Conservation (phyloP, 768 basidiomycete species). For the Tephrocybe sp. region DNA sequence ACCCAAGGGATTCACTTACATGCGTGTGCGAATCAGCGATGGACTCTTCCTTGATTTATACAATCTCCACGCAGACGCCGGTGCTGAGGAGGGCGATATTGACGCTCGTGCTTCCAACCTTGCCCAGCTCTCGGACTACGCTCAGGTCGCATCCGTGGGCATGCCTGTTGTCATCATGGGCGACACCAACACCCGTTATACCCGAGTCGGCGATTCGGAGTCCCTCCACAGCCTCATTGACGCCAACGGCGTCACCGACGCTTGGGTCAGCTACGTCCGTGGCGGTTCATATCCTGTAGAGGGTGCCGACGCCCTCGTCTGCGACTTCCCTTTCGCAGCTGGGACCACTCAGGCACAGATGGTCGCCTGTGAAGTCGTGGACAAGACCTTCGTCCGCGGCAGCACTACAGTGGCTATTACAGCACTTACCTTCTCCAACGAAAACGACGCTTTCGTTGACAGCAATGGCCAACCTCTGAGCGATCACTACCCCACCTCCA, state of each 20-base stretch:
- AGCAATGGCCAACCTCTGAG: slow-evolving; percentile 28
- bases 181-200: slow-evolving; percentile 38
- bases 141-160: slow-evolving; percentile 27
- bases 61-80: slow-evolving; percentile 40
- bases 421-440: slow-evolving; percentile 28
- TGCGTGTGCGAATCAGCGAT: slow-evolving; percentile 29
- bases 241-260: slow-evolving; percentile 24
- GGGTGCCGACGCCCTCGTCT: slow-evolving; percentile 27
- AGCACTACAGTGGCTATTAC: slow-evolving; percentile 22
- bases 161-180: slow-evolving; percentile 37
- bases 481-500: slow-evolving; percentile 36
- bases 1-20: slow-evolving; percentile 39
- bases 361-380: slow-evolving; percentile 37
- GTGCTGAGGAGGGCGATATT: slow-evolving; percentile 30
- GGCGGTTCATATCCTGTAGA: slow-evolving; percentile 26
- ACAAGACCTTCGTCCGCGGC: slow-evolving; percentile 34
- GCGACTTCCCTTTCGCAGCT: slow-evolving; percentile 30
- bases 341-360: slow-evolving; percentile 27
- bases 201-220: slow-evolving; percentile 29
- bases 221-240: slow-evolving; percentile 22
- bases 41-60: slow-evolving; percentile 36
- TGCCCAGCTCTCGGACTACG: slow-evolving; percentile 30
- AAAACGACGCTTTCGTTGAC: slow-evolving; percentile 31
- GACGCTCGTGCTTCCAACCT: slow-evolving; percentile 31
- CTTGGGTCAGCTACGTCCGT: slow-evolving; percentile 30